Percentiles rank a stretch among this genome's conserved stretches.
Conservation (phyloP, 495 filamentous ascomycete genomes). For the Daldinia bambusicola region DNA sequence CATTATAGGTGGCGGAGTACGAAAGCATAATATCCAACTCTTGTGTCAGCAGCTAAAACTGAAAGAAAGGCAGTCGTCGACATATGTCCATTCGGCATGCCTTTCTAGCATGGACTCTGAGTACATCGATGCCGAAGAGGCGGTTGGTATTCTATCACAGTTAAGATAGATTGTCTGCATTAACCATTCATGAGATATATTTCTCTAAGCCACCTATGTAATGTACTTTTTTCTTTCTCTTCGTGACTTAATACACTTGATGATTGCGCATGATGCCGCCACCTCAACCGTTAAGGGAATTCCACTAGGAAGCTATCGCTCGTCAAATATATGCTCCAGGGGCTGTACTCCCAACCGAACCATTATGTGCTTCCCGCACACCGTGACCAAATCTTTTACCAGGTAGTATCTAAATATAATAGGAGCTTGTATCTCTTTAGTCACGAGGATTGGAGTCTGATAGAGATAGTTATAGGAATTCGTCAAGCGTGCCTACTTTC, state of each 20-base stretch:
- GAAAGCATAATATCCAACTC: slow-evolving; percentile 45
- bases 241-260: too few relatives aligned
- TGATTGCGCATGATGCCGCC: too few relatives aligned
- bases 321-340: neutral
- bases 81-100: slow-evolving; percentile 53
- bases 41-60: slow-evolving; percentile 33
- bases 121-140: slow-evolving; percentile 36
- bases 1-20: slow-evolving; percentile 56
- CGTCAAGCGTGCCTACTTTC: neutral
- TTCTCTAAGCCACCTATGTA: too few relatives aligned
- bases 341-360: neutral
- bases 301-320: neutral
- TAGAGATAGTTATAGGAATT: neutral
- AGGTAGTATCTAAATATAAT: neutral
- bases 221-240: too few relatives aligned
- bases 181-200: too few relatives aligned
- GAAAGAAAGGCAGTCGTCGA: slow-evolving; percentile 8
- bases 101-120: slow-evolving; percentile 28
- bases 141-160: slow-evolving; percentile 37
- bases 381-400: neutral
- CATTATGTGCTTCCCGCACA: neutral
- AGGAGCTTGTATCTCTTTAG: neutral
- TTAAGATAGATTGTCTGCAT: slow-evolving; percentile 4
- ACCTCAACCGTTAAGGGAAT: too few relatives aligned
- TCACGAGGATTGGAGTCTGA: too few relatives aligned